Percentiles rank a stretch among this genome's conserved stretches.
These are phyloP conservation scores for Mollisia scopiformis DNA, from an alignment of 2,329 filamentous ascomycete genomes.

Conservation along the genomic window DNA sequence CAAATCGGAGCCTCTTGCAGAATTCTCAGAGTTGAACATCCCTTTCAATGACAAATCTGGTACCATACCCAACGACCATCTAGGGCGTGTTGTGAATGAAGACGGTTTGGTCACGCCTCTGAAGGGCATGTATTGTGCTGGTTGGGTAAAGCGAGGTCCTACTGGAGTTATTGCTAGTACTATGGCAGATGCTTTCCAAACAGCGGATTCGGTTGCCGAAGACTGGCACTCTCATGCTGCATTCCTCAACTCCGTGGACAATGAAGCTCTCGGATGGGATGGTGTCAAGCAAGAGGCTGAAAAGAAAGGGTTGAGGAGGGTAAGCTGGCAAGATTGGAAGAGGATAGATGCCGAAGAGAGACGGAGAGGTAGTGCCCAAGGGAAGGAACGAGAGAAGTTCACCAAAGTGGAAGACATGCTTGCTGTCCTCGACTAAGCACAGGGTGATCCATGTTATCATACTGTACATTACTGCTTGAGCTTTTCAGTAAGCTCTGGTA, in stretches of 20 bases:
- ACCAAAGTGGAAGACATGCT: constrained; percentile 62
- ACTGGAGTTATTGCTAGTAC: constrained; percentile 96
- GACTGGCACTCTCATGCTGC: constrained; percentile 65
- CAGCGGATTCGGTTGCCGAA: constrained; percentile 79
- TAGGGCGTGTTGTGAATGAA: constrained; percentile 66
- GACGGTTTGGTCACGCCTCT: constrained; percentile 37
- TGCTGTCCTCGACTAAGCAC: constrained; percentile 45
- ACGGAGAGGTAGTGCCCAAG: constrained; percentile 62
- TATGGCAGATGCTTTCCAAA: constrained; percentile 92
- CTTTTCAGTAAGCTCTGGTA: constrained; percentile 96
- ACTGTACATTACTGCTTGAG: constrained; percentile 52
- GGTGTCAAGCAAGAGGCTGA: constrained; percentile 66
- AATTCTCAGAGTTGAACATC: constrained; percentile 73
- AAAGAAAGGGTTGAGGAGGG: constrained; percentile 58
- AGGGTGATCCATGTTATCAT: constrained; percentile 12
- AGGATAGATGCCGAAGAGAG: constrained; percentile 81
- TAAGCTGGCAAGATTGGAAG: constrained; percentile 86
- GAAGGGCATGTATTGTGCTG: constrained; percentile 85
- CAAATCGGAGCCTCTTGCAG: constrained; percentile 76
- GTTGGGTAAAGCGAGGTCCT: constrained; percentile 94
- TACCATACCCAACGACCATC: constrained; percentile 79
- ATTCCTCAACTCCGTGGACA: constrained; percentile 50
- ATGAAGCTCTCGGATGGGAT: constrained; percentile 70
- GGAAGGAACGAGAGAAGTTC: constrained; percentile 80
- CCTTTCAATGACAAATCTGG: constrained; percentile 77